phyloP scores from a whole-genome alignment of 2,329 filamentous ascomycete species.

The Chaetomiaceae sp. region DNA sequence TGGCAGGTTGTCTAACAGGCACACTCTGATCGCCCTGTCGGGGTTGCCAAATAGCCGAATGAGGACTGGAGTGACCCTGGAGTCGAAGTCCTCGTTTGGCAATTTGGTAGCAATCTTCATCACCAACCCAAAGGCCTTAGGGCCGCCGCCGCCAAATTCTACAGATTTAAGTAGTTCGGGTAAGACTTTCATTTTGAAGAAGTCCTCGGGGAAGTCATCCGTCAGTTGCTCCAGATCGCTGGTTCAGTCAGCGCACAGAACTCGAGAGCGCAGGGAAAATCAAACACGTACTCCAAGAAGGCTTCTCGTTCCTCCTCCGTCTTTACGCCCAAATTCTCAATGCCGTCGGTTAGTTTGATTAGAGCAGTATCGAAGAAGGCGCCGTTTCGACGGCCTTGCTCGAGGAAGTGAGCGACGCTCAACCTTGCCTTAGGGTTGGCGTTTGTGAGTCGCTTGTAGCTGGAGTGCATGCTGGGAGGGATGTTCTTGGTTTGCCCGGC shows the following conservation, averaged over 20 bases:
- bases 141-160: conserved; percentile 94
- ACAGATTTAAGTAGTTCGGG: conserved; percentile 96
- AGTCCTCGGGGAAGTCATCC: conserved; percentile 95
- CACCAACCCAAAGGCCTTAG: conserved; percentile 80
- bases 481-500: conserved; percentile 80
- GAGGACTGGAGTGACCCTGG: conserved; percentile 76
- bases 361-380: conserved; percentile 90
- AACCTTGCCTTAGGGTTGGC: conserved; percentile 83
- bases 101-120: conserved; percentile 88
- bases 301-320: conserved; percentile 74
- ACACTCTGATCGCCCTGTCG: conserved; percentile 86
- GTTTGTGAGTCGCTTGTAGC: conserved; percentile 84
- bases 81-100: conserved; percentile 81
- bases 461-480: conserved; percentile 80
- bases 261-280: conserved; percentile 8
- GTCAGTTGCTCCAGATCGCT: conserved; percentile 76
- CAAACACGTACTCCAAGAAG: conserved; percentile 58
- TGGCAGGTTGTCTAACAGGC: conserved; percentile 79
- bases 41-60: conserved; percentile 84
- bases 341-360: conserved; percentile 85
- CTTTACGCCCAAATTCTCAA: conserved; percentile 89
- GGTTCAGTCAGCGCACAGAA: conserved; percentile 30
- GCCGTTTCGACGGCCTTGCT: conserved; percentile 74
- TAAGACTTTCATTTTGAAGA: conserved; percentile 94
- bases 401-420: conserved; percentile 77